These are phyloP conservation scores for Colletotrichum navitas DNA, from an alignment of 2,329 filamentous ascomycete genomes.

Conservation along the genomic window DNA sequence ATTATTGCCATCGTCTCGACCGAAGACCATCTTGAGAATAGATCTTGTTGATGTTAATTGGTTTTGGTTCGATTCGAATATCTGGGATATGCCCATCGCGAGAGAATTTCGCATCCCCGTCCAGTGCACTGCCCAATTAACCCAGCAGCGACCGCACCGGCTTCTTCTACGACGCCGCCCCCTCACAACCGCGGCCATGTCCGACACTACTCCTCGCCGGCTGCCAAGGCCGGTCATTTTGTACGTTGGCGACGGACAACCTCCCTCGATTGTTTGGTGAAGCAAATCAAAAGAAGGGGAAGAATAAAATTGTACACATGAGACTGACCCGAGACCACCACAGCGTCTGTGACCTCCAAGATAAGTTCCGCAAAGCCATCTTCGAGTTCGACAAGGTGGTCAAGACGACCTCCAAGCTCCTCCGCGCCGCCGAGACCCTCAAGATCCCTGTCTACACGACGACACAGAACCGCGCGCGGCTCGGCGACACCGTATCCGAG, in stretches of 20 bases:
- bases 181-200: constrained; percentile 33
- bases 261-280: not conserved
- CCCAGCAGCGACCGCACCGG: constrained; percentile 9
- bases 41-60: not conserved
- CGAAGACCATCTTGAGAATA: not conserved
- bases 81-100: constrained; percentile 20
- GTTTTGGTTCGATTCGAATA: not conserved
- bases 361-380: constrained; percentile 88
- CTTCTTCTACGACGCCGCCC: constrained; percentile 18
- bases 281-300: too few species aligned
- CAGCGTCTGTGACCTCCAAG: constrained; percentile 94
- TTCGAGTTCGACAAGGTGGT: constrained; percentile 88
- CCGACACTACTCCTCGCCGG: constrained; percentile 33
- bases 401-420: constrained; percentile 75
- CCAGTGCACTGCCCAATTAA: not conserved
- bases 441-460: constrained; percentile 86
- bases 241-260: constrained; percentile 13
- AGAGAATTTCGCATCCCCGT: not conserved
- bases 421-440: constrained; percentile 73
- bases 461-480: constrained; percentile 83
- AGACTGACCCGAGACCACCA: not conserved
- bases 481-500: constrained; percentile 84
- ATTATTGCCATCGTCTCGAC: not conserved
- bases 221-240: constrained; percentile 42
- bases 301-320: not conserved